Conservation (phyloP, 768 basidiomycete genomes). For the Russula emetica region DNA sequence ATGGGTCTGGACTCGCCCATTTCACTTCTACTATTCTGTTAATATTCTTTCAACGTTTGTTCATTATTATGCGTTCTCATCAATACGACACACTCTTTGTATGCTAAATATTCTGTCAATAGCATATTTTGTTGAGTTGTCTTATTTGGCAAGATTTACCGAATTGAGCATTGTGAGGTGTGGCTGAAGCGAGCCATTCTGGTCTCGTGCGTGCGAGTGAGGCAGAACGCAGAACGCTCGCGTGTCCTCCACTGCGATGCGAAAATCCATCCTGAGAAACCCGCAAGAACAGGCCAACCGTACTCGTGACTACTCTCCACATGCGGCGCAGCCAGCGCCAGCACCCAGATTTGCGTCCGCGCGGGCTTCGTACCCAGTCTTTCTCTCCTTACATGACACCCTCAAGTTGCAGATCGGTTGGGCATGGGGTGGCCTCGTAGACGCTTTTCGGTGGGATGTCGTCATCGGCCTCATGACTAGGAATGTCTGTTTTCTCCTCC, state of each 20-base stretch:
- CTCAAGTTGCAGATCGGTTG: slow-evolving; percentile 56
- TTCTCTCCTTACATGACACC: slow-evolving; percentile 61
- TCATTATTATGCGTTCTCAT: background rate
- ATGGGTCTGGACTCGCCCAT: background rate
- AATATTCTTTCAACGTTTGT: background rate
- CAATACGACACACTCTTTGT: slow-evolving; percentile 1
- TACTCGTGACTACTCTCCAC: slow-evolving; percentile 13
- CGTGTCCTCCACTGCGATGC: slow-evolving; percentile 12
- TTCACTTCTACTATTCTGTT: slow-evolving; percentile 5
- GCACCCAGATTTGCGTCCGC: slow-evolving; percentile 30
- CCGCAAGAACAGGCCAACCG: background rate
- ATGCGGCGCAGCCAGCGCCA: background rate
- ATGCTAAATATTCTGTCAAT: slow-evolving; percentile 7
- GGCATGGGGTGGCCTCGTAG: slow-evolving; percentile 55
- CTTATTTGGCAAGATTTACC: background rate
- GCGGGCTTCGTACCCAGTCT: slow-evolving; percentile 60
- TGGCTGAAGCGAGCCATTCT: background rate
- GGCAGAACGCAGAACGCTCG: too few species aligned
- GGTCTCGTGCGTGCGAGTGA: background rate
- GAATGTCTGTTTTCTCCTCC: slow-evolving; percentile 38
- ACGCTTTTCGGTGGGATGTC: slow-evolving; percentile 70
- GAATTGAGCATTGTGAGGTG: background rate
- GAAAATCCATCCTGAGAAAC: slow-evolving; percentile 16
- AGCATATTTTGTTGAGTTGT: background rate
- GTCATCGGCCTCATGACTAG: slow-evolving; percentile 54